Base-by-base conservation (phyloP, 2,329 filamentous ascomycete genomes). In the Calycina herbarum region DNA sequence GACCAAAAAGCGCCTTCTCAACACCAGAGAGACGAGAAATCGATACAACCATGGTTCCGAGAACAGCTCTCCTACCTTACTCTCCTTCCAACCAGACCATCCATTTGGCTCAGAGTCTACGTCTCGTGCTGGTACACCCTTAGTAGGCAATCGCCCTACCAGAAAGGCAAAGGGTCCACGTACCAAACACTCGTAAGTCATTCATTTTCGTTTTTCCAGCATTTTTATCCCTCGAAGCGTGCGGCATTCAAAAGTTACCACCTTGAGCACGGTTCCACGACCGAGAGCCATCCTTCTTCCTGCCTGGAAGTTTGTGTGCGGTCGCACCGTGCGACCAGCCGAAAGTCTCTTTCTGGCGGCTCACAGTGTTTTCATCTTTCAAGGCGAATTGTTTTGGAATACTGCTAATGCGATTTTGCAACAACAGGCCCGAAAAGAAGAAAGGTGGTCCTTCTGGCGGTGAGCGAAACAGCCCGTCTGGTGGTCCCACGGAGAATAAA, bases 391-490 rank as follows among this genome's bases (percentile, higher is more conserved):
- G 17, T 35, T 20, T 24, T 13, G 48, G 57, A 69, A 65, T 35
- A 64, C 65, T 69, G 67, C 71, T 74, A 69, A 74, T 64, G 42
- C 63, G 59, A 59, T 64, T 63, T 38, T 63, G 57, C 60, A 54
- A 40, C 58, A 66, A 69, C 76, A 94, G 91, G 71, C 91, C 91
- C 57, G 84, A 89, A 77, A 94, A 94, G 81, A 92, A 90, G 80
- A 90, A 89, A 77, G 83, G 83, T 57, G 69, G 68, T 67, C 86
- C 86, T 73, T 79, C 82, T 71, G 83, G 83, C 80, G 87, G 86
- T 77, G 88, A 89, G 78, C 83, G 86, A 71, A 85, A 82, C 77
- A 86, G 85, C 75, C 86, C 88, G 70, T 79, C 84, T 73, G 72
- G 71, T 62, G 65, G 65, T 42, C 57, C 61, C 59, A 58, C 66